Conservation (phyloP, 2,329 filamentous ascomycete species). For the Fusarium robinianum region DNA sequence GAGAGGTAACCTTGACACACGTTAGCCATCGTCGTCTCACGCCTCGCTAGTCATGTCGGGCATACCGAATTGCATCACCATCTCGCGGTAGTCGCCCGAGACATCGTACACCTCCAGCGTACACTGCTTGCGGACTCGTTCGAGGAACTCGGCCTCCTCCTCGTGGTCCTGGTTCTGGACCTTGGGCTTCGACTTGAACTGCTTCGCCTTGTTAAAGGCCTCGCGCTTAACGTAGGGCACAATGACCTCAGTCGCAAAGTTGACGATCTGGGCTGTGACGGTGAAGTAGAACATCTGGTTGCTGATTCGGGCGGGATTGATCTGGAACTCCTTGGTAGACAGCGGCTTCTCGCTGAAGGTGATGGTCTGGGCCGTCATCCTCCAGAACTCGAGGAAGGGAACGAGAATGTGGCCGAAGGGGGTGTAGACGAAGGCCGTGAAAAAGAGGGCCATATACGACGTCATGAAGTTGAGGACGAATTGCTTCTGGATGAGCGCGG, state of each 20-base stretch:
- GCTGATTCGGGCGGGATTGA: slow-evolving; percentile 81
- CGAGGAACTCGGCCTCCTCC: slow-evolving; percentile 80
- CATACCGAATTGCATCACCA: slow-evolving; percentile 79
- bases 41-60: slow-evolving; percentile 1
- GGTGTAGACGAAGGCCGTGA: slow-evolving; percentile 93
- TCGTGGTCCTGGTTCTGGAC: slow-evolving; percentile 64
- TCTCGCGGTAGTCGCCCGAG: slow-evolving; percentile 87
- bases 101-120: slow-evolving; percentile 87
- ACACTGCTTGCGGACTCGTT: slow-evolving; percentile 80
- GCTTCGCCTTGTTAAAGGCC: slow-evolving; percentile 76
- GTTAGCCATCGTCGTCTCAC: slow-evolving; percentile 9
- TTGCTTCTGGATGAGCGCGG: slow-evolving; percentile 86
- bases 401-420: slow-evolving; percentile 85
- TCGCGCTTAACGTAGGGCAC: slow-evolving; percentile 84
- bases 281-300: slow-evolving; percentile 97
- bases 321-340: slow-evolving; percentile 68
- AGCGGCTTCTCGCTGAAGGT: slow-evolving; percentile 75
- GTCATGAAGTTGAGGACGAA: slow-evolving; percentile 98
- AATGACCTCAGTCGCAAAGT: slow-evolving; percentile 80
- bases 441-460: slow-evolving; percentile 87
- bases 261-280: slow-evolving; percentile 90
- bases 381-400: slow-evolving; percentile 84
- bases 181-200: slow-evolving; percentile 66
- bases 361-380: slow-evolving; percentile 72
- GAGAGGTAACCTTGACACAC: slow-evolving; percentile 71